phyloP scores from a whole-genome alignment of 2,329 filamentous ascomycete genomes.

The Cordyceps cicadae region DNA sequence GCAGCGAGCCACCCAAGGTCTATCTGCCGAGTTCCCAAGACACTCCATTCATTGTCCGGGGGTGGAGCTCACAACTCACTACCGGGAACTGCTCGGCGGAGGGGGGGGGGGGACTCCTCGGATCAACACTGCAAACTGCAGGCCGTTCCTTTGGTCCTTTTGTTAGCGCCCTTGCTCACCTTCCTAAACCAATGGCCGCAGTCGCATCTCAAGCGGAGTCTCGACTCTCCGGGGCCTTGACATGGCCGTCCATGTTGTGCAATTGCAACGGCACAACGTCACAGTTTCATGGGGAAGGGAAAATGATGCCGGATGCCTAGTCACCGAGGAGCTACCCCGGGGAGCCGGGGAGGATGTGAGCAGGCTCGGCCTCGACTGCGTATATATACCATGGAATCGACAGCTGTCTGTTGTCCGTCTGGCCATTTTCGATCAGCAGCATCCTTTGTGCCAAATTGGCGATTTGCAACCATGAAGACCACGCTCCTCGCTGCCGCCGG shows the following conservation, averaged over 20 bases:
- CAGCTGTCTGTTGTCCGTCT: neutral
- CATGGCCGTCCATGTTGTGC: neutral
- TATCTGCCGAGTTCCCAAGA: no score
- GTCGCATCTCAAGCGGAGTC: constrained; percentile 1
- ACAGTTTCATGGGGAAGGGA: neutral
- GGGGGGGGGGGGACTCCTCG: neutral
- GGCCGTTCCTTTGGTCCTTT: neutral
- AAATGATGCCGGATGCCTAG: neutral
- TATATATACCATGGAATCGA: neutral
- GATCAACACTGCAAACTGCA: neutral
- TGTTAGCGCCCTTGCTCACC: constrained; percentile 7
- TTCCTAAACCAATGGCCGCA: constrained; percentile 1
- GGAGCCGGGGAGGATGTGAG: no score
- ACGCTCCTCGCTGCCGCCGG: constrained; percentile 15
- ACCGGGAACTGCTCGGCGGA: neutral
- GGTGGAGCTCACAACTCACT: neutral
- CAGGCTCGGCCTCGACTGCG: no score
- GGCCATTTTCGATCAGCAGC: neutral
- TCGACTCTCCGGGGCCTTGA: neutral
- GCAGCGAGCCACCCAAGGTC: no score
- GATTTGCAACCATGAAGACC: constrained; percentile 16
- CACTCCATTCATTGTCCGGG: neutral
- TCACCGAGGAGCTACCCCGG: neutral
- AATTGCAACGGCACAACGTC: neutral
- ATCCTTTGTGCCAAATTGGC: neutral